Base-by-base conservation (phyloP, 164 flowering plant species). In the Kalanchoe fedtschenkoi region DNA sequence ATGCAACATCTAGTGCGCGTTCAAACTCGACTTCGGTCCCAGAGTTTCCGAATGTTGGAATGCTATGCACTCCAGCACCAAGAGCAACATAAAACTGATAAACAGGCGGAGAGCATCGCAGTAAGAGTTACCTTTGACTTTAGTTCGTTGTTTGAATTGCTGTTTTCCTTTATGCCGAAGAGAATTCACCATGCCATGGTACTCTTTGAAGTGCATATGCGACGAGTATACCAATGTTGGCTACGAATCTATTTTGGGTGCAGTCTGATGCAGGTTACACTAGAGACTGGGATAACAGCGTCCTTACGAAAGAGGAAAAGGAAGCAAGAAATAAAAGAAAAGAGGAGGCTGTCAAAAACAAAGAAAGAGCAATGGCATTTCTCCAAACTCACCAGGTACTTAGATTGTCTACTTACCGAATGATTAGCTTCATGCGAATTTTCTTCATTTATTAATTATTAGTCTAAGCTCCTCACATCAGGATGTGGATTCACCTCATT, bases 281-380 rank as follows among this genome's bases (percentile, higher is more conserved):
- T 26, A 32, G 24, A 6, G 34, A 55, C 24, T 55, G 58, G 58
- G 58, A 55, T 55, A 10, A 55, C 30, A 55, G 58, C 34, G 26
- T 55, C 30, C 30, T 55, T 21, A 55, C 58, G 24, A 55, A 55
- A 55, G 58, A 55, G 34, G 58, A 55, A 55, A 55, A 32, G 2
- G 58, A 55, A 6, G 58, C 58, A 5, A 55, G 58, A 55, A 55
- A 7, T 5, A 28, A 30, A 32, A 55, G 58, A 26, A 55, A 55
- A 55, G 34, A 26, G 32, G 58, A 55, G 34, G 58, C 58, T 8
- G 8, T 55, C 14, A 55, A 16, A 55, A 55, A 55, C 30, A 55
- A 32, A 32, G 58, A 55, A 55, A 55, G 58, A 55, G 58, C 58
- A 24, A 55, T 55, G 34, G 58, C 58, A 26, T 55, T 24, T 55